phyloP scores from a whole-genome alignment of 2,329 filamentous ascomycete species.

The Alternaria brassicicola region DNA sequence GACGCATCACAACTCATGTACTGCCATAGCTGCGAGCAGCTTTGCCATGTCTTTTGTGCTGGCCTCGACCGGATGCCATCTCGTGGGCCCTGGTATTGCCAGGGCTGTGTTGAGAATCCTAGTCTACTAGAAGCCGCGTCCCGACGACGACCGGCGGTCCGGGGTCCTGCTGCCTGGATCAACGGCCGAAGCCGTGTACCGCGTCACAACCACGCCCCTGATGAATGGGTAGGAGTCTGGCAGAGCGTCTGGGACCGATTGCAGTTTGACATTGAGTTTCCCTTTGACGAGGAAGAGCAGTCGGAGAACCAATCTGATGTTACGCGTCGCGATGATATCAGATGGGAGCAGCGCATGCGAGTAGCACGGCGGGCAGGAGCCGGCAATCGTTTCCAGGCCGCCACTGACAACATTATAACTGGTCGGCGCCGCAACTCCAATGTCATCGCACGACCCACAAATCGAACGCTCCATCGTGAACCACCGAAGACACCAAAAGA shows the following conservation, averaged over 20 bases:
- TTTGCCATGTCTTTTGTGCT: constrained; percentile 91
- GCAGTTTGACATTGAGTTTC: constrained; percentile 81
- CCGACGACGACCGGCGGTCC: constrained; percentile 29
- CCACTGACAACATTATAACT: constrained; percentile 62
- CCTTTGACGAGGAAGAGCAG: constrained; percentile 72
- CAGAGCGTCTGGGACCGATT: constrained; percentile 83
- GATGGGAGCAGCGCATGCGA: constrained; percentile 83
- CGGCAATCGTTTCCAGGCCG: constrained; percentile 71
- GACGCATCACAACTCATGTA: constrained; percentile 84
- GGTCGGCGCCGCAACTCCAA: constrained; percentile 47
- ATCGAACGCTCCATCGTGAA: constrained; percentile 41
- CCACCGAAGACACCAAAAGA: constrained; percentile 57
- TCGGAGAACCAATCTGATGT: constrained; percentile 63
- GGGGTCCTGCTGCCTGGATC: constrained; percentile 42
- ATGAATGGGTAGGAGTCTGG: constrained; percentile 77
- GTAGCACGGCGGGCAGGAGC: constrained; percentile 82
- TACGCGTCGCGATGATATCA: constrained; percentile 64
- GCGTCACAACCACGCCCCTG: constrained; percentile 39
- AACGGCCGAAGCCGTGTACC: constrained; percentile 39
- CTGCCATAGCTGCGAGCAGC: constrained; percentile 88
- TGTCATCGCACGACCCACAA: constrained; percentile 50
- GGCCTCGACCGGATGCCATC: constrained; percentile 77
- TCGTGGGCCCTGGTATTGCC: constrained; percentile 83
- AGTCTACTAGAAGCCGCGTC: constrained; percentile 47
- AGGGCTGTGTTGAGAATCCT: constrained; percentile 67